Percentiles rank a stretch among this genome's conserved stretches.
phyloP scores from a whole-genome alignment of 345 rosid species.

The Chamaenerion angustifolium region DNA sequence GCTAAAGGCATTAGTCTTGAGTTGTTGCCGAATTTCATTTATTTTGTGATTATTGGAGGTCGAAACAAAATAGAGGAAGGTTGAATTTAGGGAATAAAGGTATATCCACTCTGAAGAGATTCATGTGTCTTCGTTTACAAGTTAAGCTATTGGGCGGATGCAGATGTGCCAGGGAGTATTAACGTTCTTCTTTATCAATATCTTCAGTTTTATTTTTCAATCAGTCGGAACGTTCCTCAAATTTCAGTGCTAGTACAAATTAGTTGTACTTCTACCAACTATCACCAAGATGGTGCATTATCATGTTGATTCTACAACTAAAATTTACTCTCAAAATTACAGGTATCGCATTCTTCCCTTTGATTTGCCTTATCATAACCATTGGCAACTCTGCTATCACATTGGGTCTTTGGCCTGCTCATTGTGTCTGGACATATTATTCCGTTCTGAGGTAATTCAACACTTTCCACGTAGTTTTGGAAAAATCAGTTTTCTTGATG shows the following conservation, averaged over 20 bases:
- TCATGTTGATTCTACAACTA: too few species aligned
- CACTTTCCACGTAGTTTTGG: background rate
- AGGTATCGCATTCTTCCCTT: slow-evolving; percentile 67
- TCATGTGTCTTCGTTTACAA: background rate
- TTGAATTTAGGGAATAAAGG: too few species aligned
- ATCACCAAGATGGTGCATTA: background rate
- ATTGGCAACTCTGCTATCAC: slow-evolving; percentile 62
- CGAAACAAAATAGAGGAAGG: too few species aligned
- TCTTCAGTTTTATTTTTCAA: background rate
- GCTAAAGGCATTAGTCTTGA: too few species aligned
- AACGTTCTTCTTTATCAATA: background rate
- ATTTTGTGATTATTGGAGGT: too few species aligned
- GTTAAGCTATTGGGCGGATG: background rate
- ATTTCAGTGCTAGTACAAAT: background rate
- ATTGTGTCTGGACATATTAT: slow-evolving; percentile 52
- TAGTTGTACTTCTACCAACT: background rate
- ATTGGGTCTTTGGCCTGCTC: slow-evolving; percentile 57
- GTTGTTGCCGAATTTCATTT: too few species aligned
- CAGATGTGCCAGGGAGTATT: background rate
- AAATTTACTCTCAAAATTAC: slow-evolving; percentile 7
- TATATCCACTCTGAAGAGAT: background rate
- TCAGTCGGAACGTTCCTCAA: background rate
- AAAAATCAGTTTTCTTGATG: slow-evolving; percentile 4
- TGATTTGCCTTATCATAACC: slow-evolving; percentile 47
- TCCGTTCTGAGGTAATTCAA: slow-evolving; percentile 52